Base-by-base conservation (phyloP, 441 rosid species). In the Gossypium trilobum region DNA sequence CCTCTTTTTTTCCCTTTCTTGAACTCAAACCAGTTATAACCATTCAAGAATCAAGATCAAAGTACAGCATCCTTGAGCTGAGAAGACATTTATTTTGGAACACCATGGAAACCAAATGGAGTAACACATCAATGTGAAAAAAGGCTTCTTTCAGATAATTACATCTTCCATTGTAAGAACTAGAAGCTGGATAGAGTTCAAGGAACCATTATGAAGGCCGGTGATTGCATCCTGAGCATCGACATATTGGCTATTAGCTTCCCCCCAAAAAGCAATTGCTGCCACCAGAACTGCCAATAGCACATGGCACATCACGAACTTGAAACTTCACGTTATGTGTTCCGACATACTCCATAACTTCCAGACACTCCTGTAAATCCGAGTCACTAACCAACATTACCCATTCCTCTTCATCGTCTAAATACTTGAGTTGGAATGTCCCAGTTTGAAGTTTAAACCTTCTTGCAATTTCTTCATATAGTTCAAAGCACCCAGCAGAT, bases 341-440 rank as follows among this genome's bases (percentile, higher is more conserved):
- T 55, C 95, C 88, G 4, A 75, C 61, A 17, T 72, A 31, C 13
- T 89, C 90, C 76, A 91, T 33, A 78, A 91, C 84, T 80, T 91
- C 95, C 13, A 91, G 68, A 61, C 97, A 91, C 80, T 91, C 97
- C 66, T 86, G 88, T 64, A 90, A 84, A 82, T 93, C 98, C 0
- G 85, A 86, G 76, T 91, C 92, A 52, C 76, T 85, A 16, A 85
- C 84, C 52, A 91, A 72, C 88, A 91, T 72, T 72, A 91, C 95
- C 98, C 97, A 93, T 75, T 93, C 97, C 23, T 89, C 91, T 73
- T 93, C 97, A 10, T 90, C 98, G 9, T 91, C 97, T 48, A 93
- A 75, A 70, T 93, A 93, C 81, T 84, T 90, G 77, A 93, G 87
- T 79, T 86, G 91, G 86, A 93, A 93, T 1, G 86, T 74, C 1